Conservation (phyloP, 176 grass and related monocot genomes). For the Avena atlantica region DNA sequence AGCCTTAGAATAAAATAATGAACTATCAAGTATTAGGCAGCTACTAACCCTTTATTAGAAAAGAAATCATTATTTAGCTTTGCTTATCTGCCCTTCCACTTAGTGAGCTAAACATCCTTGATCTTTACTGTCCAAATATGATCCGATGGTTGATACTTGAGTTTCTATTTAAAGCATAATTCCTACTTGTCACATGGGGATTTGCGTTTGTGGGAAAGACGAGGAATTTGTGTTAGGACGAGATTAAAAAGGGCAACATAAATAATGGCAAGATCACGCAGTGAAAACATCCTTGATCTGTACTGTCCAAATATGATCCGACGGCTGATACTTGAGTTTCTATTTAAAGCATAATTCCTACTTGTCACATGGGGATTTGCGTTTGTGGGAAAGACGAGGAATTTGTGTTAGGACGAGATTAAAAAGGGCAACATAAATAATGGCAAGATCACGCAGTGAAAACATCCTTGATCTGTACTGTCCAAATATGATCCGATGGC, state of each 20-base stretch:
- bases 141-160: neutral
- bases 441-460: neutral
- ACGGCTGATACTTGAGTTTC: neutral
- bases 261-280: neutral
- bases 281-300: neutral
- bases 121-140: neutral
- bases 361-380: neutral
- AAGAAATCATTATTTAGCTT: neutral
- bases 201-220: neutral
- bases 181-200: neutral
- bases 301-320: neutral
- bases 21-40: neutral
- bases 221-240: neutral
- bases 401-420: neutral
- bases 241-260: neutral
- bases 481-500: neutral
- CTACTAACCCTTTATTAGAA: neutral
- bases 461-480: neutral
- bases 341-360: neutral
- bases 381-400: neutral
- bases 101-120: neutral
- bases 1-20: constrained; percentile 20
- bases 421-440: neutral
- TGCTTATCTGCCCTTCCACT: neutral
- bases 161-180: neutral